Conservation (phyloP, 83 land plant species). For the Picea abies region DNA sequence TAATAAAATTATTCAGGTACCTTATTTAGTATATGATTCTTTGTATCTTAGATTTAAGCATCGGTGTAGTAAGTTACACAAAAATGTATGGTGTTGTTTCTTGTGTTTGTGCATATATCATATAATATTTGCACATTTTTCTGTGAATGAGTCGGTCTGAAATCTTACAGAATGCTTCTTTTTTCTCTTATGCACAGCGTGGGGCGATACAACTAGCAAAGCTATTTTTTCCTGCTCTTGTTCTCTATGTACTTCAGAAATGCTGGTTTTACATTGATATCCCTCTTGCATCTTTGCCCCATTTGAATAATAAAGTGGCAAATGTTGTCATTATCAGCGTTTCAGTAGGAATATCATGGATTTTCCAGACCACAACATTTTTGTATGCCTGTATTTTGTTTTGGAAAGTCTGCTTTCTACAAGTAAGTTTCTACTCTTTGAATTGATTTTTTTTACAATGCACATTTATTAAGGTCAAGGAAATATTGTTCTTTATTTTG, state of each 20-base stretch:
- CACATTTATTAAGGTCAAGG: not conserved
- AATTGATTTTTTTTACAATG: too few relatives aligned
- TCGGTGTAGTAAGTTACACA: not conserved
- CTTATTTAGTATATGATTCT: not conserved
- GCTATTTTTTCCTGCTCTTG: constrained; percentile 28
- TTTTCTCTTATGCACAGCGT: constrained; percentile 10
- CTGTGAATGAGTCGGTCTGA: not conserved
- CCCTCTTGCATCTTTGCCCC: constrained; percentile 27
- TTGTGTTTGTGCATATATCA: not conserved
- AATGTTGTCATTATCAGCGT: constrained; percentile 5
- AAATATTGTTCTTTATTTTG: not conserved
- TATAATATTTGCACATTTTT: not conserved
- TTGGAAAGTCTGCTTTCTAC: constrained; percentile 19
- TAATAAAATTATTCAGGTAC: constrained; percentile 30
- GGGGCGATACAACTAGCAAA: constrained; percentile 23
- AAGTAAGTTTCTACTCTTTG: not conserved
- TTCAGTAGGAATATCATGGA: constrained; percentile 16
- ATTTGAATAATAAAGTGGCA: not conserved
- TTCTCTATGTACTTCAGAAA: constrained; percentile 20
- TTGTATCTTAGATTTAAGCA: not conserved
- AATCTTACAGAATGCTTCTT: not conserved
- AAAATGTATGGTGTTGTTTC: not conserved
- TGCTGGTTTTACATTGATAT: constrained; percentile 27
- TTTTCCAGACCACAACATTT: constrained; percentile 18
- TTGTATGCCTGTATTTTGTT: constrained; percentile 20